A percentile compares a stretch with the other conserved stretches of the same genome.
These are phyloP conservation scores for Thalassiosira hispida DNA, from an alignment of 352 stramenopile genomes.

Conservation along the genomic window DNA sequence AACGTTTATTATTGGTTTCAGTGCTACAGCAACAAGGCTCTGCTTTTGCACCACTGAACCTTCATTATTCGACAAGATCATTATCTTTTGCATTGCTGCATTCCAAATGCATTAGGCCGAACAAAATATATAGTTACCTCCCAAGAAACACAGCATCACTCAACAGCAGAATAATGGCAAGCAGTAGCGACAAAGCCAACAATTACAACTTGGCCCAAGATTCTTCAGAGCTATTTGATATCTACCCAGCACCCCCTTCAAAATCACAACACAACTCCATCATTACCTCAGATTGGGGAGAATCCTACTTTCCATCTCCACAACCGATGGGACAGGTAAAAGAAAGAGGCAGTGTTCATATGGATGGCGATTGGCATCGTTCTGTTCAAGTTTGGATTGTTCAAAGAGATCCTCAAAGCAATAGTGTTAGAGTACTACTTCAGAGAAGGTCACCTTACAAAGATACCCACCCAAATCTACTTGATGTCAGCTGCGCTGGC, in stretches of 20 bases:
- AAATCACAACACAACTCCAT: slow-evolving; percentile 30
- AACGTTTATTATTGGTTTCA: background rate
- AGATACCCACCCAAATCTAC: slow-evolving; percentile 49
- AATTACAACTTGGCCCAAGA: slow-evolving; percentile 51
- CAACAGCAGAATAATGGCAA: background rate
- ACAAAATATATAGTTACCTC: no score
- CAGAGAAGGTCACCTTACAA: slow-evolving; percentile 50
- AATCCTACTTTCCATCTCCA: slow-evolving; percentile 39
- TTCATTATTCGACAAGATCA: background rate
- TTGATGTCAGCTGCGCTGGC: slow-evolving; percentile 52
- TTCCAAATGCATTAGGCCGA: no score
- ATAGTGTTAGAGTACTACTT: slow-evolving; percentile 35
- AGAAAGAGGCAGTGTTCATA: slow-evolving; percentile 33
- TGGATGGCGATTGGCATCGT: slow-evolving; percentile 51
- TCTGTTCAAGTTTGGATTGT: slow-evolving; percentile 51
- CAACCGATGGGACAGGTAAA: slow-evolving; percentile 39
- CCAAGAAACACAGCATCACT: no score
- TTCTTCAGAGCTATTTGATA: slow-evolving; percentile 44
- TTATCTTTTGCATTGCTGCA: background rate
- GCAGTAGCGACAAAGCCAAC: background rate
- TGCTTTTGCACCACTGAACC: slow-evolving; percentile 4
- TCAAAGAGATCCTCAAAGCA: slow-evolving; percentile 6
- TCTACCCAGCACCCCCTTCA: slow-evolving; percentile 47
- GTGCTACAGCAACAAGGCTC: slow-evolving; percentile 1
- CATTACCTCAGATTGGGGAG: slow-evolving; percentile 37